Evolutionary conservation across 108 stramenopile species (phyloP).

Genomic region (Nitzschia sp.): DNA sequence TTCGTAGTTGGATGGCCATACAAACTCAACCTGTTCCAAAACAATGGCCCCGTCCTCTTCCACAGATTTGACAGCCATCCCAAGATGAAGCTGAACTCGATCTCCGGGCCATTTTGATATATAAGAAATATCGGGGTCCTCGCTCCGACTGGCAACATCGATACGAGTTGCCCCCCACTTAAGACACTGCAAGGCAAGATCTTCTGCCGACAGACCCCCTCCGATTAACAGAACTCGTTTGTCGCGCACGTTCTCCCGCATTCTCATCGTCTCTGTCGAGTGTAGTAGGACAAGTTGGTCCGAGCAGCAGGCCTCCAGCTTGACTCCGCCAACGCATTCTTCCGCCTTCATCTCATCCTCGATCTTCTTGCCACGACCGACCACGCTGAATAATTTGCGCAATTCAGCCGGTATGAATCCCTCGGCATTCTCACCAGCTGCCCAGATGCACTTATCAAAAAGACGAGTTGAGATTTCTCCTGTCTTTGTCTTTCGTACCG

Average conservation of each 20-base stretch:
- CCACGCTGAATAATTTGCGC: neutral
- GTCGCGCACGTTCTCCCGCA: constrained; percentile 28
- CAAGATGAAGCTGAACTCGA: constrained; percentile 16
- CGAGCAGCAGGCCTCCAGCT: neutral
- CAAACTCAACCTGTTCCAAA: constrained; percentile 5
- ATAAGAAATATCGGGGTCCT: constrained; percentile 15
- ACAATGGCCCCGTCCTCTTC: neutral
- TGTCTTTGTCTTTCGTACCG: constrained; percentile 14
- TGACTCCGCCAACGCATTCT: too few species aligned
- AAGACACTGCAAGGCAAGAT: constrained; percentile 47
- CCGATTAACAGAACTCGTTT: constrained; percentile 57
- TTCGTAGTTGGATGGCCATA: constrained; percentile 1
- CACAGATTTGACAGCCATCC: constrained; percentile 2
- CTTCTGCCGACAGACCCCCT: constrained; percentile 59
- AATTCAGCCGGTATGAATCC: constrained; percentile 34
- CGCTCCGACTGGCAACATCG: constrained; percentile 27
- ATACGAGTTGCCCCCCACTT: constrained; percentile 49
- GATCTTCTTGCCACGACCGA: neutral
- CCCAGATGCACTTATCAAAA: constrained; percentile 74
- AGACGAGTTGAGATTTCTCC: neutral
- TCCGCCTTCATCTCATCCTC: neutral
- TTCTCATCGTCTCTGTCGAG: constrained; percentile 33
- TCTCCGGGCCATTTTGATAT: constrained; percentile 46
- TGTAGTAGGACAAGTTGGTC: constrained; percentile 25
- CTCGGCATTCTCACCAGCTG: constrained; percentile 49